These are phyloP conservation scores for Macrotyloma uniflorum DNA, from an alignment of 306 rosid genomes.

Conservation along the genomic window DNA sequence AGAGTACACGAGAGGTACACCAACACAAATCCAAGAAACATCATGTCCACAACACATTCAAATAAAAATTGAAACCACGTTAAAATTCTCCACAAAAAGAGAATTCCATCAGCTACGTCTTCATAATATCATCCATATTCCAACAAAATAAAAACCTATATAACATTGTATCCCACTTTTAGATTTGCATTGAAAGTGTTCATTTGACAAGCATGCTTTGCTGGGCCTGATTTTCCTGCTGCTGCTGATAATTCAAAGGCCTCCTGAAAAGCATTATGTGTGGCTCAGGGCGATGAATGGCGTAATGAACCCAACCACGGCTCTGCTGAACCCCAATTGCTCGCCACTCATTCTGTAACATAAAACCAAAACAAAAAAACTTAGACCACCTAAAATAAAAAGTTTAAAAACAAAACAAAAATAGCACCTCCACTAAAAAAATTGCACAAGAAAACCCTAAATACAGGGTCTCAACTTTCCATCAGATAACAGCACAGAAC, in stretches of 20 bases:
- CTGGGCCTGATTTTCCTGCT: slow-evolving; percentile 80
- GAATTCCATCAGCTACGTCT: slow-evolving; percentile 41
- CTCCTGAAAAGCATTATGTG: slow-evolving; percentile 99
- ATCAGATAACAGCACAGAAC: not conserved
- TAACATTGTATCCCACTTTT: slow-evolving; percentile 32
- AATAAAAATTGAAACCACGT: slow-evolving; percentile 7
- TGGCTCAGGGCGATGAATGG: slow-evolving; percentile 95
- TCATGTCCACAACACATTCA: not conserved
- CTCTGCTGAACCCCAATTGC: slow-evolving; percentile 98
- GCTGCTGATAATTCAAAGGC: slow-evolving; percentile 88
- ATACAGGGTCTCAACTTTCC: not conserved
- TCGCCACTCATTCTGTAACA: slow-evolving; percentile 82
- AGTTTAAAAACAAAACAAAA: not conserved
- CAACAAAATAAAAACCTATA: slow-evolving; percentile 37
- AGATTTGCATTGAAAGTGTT: slow-evolving; percentile 31
- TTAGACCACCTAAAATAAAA: not conserved
- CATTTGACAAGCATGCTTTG: slow-evolving; percentile 65
- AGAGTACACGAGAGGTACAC: slow-evolving; percentile 45
- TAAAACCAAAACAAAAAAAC: not conserved
- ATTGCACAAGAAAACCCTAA: not conserved
- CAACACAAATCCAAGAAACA: slow-evolving; percentile 25
- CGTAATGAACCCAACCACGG: slow-evolving; percentile 97
- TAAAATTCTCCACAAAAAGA: slow-evolving; percentile 57
- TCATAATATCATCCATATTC: slow-evolving; percentile 21
- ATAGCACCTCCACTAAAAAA: not conserved